These are phyloP conservation scores for Spathaspora sp. DNA, from an alignment of 1,139 yeast genomes.

Conservation along the genomic window DNA sequence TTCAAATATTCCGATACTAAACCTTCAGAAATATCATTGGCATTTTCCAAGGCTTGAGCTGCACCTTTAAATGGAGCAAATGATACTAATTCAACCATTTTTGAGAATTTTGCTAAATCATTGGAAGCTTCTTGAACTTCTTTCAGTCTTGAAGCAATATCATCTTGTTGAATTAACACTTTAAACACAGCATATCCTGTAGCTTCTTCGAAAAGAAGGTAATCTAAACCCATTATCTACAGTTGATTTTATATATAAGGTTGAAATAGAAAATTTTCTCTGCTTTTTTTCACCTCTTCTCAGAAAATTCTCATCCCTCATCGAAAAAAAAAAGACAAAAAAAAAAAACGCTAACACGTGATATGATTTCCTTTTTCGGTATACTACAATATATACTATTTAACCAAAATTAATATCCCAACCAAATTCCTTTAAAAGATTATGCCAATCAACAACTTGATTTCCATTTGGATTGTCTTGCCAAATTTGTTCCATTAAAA, in stretches of 20 bases:
- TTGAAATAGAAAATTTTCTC: conserved; percentile 7
- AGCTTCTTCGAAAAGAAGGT: conserved; percentile 95
- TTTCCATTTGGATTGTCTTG: conserved; percentile 37
- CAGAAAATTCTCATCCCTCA: conserved; percentile 16
- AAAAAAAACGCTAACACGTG: not conserved
- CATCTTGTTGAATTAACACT: conserved; percentile 92
- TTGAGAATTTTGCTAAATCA: conserved; percentile 87
- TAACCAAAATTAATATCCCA: conserved; percentile 81
- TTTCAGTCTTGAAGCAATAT: conserved; percentile 83
- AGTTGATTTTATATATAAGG: not conserved
- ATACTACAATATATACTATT: not conserved
- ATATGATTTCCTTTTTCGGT: not conserved
- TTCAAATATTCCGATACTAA: conserved; percentile 90
- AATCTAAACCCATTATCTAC: conserved; percentile 71
- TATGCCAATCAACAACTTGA: conserved; percentile 60
- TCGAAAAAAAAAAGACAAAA: not conserved
- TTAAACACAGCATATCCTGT: conserved; percentile 97
- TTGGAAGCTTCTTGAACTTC: conserved; percentile 93
- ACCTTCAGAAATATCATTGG: conserved; percentile 97
- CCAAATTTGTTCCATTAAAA: conserved; percentile 57
- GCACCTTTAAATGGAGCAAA: conserved; percentile 99
- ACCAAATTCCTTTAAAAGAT: conserved; percentile 60
- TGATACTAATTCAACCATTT: conserved; percentile 88
- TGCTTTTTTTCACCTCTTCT: conserved; percentile 7
- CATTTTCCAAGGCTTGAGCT: conserved; percentile 97